Percentiles rank a stretch among this genome's conserved stretches.
These are phyloP conservation scores for Cutaneotrichosporon arboriforme DNA, from an alignment of 1,284 basidiomycete genomes.

Conservation along the genomic window DNA sequence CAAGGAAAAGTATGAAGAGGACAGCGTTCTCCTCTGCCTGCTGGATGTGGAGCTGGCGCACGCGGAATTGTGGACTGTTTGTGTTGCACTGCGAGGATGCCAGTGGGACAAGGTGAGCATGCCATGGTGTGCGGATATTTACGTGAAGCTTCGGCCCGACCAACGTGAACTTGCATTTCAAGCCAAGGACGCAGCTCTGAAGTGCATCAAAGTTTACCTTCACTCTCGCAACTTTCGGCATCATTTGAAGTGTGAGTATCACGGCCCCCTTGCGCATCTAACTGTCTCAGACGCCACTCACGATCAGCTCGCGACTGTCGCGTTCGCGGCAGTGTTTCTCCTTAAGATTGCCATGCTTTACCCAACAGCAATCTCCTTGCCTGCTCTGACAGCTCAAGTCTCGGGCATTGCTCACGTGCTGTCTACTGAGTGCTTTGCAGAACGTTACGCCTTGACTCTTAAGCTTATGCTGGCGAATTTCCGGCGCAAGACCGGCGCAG, in stretches of 20 bases:
- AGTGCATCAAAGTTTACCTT: conserved; percentile 58
- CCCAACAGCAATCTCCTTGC: conserved; percentile 35
- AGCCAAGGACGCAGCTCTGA: conserved; percentile 82
- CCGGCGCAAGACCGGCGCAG: conserved; percentile 71
- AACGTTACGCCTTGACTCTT: conserved; percentile 73
- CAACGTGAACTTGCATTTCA: conserved; percentile 89
- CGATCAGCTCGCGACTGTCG: conserved; percentile 82
- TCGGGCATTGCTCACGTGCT: conserved; percentile 43
- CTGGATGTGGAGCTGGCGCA: conserved; percentile 81
- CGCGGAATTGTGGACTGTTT: conserved; percentile 87
- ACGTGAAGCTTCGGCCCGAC: conserved; percentile 57
- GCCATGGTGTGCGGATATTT: neutral
- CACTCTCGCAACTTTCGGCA: conserved; percentile 31
- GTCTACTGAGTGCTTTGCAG: conserved; percentile 46
- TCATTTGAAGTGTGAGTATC: conserved; percentile 39
- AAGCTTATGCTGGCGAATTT: conserved; percentile 85
- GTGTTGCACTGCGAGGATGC: conserved; percentile 80
- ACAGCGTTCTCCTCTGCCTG: conserved; percentile 69
- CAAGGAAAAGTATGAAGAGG: conserved; percentile 66
- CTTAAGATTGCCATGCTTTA: conserved; percentile 61
- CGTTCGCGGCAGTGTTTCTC: conserved; percentile 85
- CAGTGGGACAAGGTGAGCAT: conserved; percentile 83
- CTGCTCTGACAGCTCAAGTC: conserved; percentile 36
- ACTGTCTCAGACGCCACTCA: conserved; percentile 68
- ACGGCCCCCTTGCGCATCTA: neutral